Conservation (phyloP, 495 filamentous ascomycete genomes). For the Physcia stellaris region DNA sequence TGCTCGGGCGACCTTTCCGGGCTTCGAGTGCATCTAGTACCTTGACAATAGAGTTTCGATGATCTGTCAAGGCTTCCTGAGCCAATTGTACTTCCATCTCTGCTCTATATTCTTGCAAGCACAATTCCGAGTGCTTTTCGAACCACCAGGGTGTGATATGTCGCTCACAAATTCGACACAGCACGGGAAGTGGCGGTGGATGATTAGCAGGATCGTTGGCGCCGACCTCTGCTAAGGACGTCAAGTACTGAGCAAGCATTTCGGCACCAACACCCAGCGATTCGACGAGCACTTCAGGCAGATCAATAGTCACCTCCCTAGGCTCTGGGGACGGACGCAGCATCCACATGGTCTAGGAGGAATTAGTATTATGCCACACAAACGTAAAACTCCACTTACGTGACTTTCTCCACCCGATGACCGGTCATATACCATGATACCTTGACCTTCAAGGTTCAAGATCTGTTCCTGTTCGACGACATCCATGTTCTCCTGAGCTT, state of each 20-base stretch:
- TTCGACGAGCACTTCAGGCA: constrained; percentile 82
- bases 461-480: constrained; percentile 35
- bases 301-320: constrained; percentile 86
- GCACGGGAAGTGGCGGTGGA: constrained; percentile 75
- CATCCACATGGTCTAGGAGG: constrained; percentile 93
- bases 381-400: constrained; percentile 39
- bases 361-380: background rate
- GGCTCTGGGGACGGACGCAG: constrained; percentile 81
- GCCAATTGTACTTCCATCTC: constrained; percentile 96
- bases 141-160: constrained; percentile 99
- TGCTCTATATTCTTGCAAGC: constrained; percentile 86
- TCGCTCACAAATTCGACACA: constrained; percentile 95
- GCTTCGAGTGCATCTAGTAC: constrained; percentile 80
- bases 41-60: constrained; percentile 89
- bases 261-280: constrained; percentile 89
- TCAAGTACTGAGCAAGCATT: constrained; percentile 86
- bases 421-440: constrained; percentile 93
- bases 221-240: constrained; percentile 72
- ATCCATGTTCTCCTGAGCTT: constrained; percentile 6
- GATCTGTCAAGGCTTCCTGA: constrained; percentile 85
- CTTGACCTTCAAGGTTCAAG: constrained; percentile 82
- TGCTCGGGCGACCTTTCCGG: constrained; percentile 49
- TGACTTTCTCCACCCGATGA: constrained; percentile 77
- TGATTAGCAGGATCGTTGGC: constrained; percentile 67
- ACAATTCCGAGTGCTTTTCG: constrained; percentile 94